These are phyloP conservation scores for Paecilomyces formosus DNA, from an alignment of 2,329 filamentous ascomycete species.

Conservation along the genomic window DNA sequence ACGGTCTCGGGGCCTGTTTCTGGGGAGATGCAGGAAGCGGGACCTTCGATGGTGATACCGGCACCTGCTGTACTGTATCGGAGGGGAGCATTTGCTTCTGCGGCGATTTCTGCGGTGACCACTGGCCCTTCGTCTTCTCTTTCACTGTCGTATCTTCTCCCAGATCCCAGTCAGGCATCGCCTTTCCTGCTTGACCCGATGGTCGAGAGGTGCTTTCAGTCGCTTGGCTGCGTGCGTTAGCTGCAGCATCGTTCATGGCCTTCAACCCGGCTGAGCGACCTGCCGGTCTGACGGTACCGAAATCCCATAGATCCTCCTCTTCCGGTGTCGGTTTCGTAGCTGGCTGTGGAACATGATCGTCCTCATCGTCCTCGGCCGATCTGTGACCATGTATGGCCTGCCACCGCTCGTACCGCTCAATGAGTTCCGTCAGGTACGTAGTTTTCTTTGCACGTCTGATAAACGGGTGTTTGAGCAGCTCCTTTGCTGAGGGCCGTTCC, in stretches of 20 bases:
- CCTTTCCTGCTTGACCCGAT: slow-evolving; percentile 23
- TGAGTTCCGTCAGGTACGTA: slow-evolving; percentile 91
- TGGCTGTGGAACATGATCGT: slow-evolving; percentile 33
- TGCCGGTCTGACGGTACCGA: slow-evolving; percentile 86
- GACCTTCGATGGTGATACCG: slow-evolving; percentile 51
- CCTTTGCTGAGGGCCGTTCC: slow-evolving; percentile 78
- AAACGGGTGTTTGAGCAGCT: slow-evolving; percentile 83
- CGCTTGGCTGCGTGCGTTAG: slow-evolving; percentile 62
- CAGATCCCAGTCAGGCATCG: slow-evolving; percentile 22
- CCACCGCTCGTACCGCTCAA: slow-evolving; percentile 85
- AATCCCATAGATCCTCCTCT: slow-evolving; percentile 93
- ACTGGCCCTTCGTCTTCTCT: slow-evolving; percentile 37
- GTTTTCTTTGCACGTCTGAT: slow-evolving; percentile 89
- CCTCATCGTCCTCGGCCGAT: slow-evolving; percentile 59
- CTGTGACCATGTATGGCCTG: slow-evolving; percentile 69
- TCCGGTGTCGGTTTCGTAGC: slow-evolving; percentile 40
- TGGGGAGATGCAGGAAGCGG: slow-evolving; percentile 55
- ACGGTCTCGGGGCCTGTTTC: slow-evolving; percentile 45
- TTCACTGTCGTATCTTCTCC: slow-evolving; percentile 15
- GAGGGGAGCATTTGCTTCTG: slow-evolving; percentile 41
- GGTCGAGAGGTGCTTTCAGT: slow-evolving; percentile 43
- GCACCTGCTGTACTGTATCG: slow-evolving; percentile 10
- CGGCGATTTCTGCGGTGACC: slow-evolving; percentile 52
- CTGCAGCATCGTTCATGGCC: slow-evolving; percentile 71
- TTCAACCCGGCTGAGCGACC: slow-evolving; percentile 59